Evolutionary conservation across 2,329 filamentous ascomycete species (phyloP), one percentile per base, ranked within the genome.

Genomic region (Fusarium domesticum): DNA sequence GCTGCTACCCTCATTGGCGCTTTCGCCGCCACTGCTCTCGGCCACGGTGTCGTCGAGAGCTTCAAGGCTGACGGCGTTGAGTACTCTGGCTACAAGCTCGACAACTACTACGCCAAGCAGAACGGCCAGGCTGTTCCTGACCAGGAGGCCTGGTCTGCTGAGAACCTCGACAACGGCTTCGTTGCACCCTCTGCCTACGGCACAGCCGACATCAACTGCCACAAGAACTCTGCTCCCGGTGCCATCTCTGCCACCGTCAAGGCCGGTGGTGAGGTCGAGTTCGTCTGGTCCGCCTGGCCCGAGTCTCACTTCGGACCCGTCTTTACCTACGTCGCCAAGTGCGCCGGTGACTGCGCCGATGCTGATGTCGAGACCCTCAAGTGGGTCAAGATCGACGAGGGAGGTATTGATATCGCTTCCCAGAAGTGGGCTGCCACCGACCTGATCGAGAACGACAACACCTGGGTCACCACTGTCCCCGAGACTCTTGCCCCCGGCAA

Each of bases 301-400:
- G 65, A 63, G 5, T 66, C 62, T 31, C 73, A 76, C 61, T 51
- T 69, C 20, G 70, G 76, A 1, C 81, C 82, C 17, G 76, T 85
- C 58, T 71, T 85, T 54, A 77, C 76, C 63, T 85, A 85, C 69
- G 69, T 85, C 20, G 83, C 83, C 50, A 73, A 75, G 61, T 82
- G 78, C 69, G 28, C 38, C 14, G 69, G 73, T 35, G 73, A 79
- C 60, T 84, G 78, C 66, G 67, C 72, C 31, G 59, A 63, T 1
- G 77, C 76, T 42, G 74, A 78, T 65, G 76, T 78, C 64, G 65
- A 65, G 4, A 59, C 66, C 4, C 72, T 84, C 34, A 65, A 77
- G 55, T 85, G 77, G 67, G 78, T 83, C 71, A 86, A 86, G 75
- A 83, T 86, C 45, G 74, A 76, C 37, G 74, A 75, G 50, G 81